These are phyloP conservation scores for Rosa rugosa DNA, from an alignment of 306 rosid genomes.

Conservation along the genomic window DNA sequence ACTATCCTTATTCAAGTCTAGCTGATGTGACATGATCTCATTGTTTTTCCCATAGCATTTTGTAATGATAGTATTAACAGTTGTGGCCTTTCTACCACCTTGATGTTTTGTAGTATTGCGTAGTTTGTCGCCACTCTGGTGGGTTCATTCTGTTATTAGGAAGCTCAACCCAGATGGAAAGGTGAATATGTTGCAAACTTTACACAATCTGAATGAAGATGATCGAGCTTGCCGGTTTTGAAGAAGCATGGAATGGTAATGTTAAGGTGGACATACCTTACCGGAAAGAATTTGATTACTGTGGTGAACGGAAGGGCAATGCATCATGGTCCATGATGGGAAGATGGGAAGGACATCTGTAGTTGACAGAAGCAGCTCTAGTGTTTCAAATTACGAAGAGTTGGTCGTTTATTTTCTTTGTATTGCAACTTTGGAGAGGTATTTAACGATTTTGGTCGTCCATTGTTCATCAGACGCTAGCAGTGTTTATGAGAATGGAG, in stretches of 20 bases:
- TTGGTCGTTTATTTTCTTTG: too few species aligned
- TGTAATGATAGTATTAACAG: not conserved
- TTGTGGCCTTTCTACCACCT: not conserved
- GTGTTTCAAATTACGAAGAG: too few species aligned
- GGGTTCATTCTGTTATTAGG: conserved; percentile 60
- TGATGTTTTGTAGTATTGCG: not conserved
- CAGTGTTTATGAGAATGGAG: too few species aligned
- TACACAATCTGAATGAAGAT: conserved; percentile 81
- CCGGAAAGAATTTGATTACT: conserved; percentile 32
- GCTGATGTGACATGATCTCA: not conserved
- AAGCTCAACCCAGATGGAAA: conserved; percentile 73
- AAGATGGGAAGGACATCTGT: too few species aligned
- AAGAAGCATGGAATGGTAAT: conserved; percentile 69
- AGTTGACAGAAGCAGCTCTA: too few species aligned
- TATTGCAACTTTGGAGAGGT: too few species aligned
- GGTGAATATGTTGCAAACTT: conserved; percentile 59
- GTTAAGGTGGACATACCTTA: conserved; percentile 33
- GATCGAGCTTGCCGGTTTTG: conserved; percentile 78
- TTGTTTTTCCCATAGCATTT: not conserved
- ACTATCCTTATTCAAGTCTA: not conserved
- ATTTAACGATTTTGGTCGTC: too few species aligned
- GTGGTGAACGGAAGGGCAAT: not conserved
- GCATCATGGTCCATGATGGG: too few species aligned
- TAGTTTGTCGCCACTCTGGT: too few species aligned
- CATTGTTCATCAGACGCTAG: too few species aligned